Base-by-base conservation (phyloP, 2,329 filamentous ascomycete genomes). In the Sporothrix variecibatus region DNA sequence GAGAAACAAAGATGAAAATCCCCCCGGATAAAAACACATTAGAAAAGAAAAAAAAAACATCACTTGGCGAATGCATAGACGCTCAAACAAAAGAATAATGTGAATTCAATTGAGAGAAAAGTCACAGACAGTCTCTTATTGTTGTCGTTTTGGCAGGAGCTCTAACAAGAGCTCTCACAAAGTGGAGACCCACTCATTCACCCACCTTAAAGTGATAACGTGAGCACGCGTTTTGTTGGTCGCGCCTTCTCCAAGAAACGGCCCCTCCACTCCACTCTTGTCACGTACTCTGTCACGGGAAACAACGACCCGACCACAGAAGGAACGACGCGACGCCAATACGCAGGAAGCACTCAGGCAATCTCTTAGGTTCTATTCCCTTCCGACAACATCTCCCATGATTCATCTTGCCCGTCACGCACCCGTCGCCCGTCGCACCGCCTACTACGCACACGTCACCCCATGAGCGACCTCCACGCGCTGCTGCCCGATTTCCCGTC, bases 391-490 rank as follows among this genome's bases (percentile, higher is more conserved):
- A 43, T 28, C 23, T 20, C 38, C 9, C 34, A 71, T 60, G 51
- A n/a, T 64, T 38, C 23, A 8, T 11, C 20, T 34, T 34, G 2
- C 34, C 0, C 34, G 34, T 8, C 34, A 34, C 34, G 34, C 34
- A 34, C 4, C 8, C 34, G 34, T 34, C 34, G 34, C 34, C 34
- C 34, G 34, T 34, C 34, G 34, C 34, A 34, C 34, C 34, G 31
- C 34, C 38, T 34, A 15, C 56, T 58, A 20, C 38, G 49, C 58
- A 28, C 20, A n/a, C 28, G 17, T 38, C 64, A 3, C 26, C 62
- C 71, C 73, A 97, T 97, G 94, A 94, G 91, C 79, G 95, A 98
- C 89, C 90, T 98, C 80, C 88, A 92, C 80, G 88, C 90, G 81
- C 90, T 97, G 81, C 88, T 98, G 77, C 94, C 95, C 79, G 87